These are phyloP conservation scores for Setomelanomma holmii DNA, from an alignment of 2,329 filamentous ascomycete genomes.

Conservation along the genomic window DNA sequence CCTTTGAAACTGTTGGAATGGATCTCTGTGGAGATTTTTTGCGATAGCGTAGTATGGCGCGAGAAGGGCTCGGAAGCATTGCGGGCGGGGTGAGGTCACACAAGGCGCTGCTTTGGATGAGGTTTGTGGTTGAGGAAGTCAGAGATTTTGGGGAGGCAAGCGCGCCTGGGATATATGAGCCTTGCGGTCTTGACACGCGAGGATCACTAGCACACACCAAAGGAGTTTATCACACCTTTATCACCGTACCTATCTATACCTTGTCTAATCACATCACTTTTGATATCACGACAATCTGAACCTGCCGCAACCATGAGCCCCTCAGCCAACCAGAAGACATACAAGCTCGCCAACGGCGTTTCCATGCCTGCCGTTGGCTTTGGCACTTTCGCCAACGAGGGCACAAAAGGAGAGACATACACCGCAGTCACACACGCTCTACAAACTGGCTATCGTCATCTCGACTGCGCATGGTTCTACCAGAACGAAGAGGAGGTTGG, in stretches of 20 bases:
- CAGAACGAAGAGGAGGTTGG: slow-evolving; percentile 75
- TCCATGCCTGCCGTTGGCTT: slow-evolving; percentile 74
- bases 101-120: slow-evolving; percentile 10
- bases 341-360: slow-evolving; percentile 65
- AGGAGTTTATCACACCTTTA: not conserved
- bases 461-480: slow-evolving; percentile 75
- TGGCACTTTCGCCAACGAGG: slow-evolving; percentile 75
- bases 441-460: slow-evolving; percentile 66
- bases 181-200: slow-evolving; percentile 11
- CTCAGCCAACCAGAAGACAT: slow-evolving; percentile 51
- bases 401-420: slow-evolving; percentile 62
- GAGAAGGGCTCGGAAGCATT: slow-evolving; percentile 28
- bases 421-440: slow-evolving; percentile 67
- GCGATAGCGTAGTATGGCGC: slow-evolving; percentile 19
- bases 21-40: slow-evolving; percentile 28
- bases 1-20: slow-evolving; percentile 43
- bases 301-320: slow-evolving; percentile 30
- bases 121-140: slow-evolving; percentile 10
- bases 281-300: not conserved
- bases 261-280: too few species aligned
- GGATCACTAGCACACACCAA: not conserved
- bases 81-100: slow-evolving; percentile 14
- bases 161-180: slow-evolving; percentile 19
- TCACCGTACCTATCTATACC: too few species aligned
- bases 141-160: slow-evolving; percentile 25